These are phyloP conservation scores for Cryphonectria nitschkei DNA, from an alignment of 2,329 filamentous ascomycete species.

Conservation along the genomic window DNA sequence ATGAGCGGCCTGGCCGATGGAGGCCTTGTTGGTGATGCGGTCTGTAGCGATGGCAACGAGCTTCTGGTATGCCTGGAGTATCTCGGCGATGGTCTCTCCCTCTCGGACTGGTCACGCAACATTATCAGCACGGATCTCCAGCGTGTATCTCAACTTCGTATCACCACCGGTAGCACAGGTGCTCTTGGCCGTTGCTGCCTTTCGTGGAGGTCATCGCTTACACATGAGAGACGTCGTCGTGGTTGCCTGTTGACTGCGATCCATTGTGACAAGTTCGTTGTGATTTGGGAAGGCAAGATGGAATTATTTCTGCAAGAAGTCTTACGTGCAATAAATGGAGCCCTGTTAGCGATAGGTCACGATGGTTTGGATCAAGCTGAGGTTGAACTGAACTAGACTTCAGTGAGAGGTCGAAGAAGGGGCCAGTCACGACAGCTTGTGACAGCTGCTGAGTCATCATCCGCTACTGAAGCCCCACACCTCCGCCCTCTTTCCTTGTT, in stretches of 20 bases:
- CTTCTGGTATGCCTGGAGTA: constrained; percentile 49
- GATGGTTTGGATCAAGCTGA: constrained; percentile 1
- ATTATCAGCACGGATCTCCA: constrained; percentile 18
- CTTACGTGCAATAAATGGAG: neutral
- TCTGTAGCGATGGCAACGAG: constrained; percentile 45
- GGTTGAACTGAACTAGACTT: neutral
- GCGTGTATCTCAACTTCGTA: neutral
- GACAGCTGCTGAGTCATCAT: neutral
- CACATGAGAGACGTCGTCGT: constrained; percentile 31
- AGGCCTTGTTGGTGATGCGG: constrained; percentile 40
- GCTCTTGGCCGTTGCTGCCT: neutral
- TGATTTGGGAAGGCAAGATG: neutral
- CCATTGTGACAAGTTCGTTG: constrained; percentile 25
- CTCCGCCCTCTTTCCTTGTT: neutral
- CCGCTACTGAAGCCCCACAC: neutral
- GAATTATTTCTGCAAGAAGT: neutral
- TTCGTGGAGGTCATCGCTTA: constrained; percentile 12
- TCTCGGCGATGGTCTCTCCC: constrained; percentile 47
- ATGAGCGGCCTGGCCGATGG: constrained; percentile 43
- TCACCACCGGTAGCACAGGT: neutral
- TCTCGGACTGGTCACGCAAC: constrained; percentile 45
- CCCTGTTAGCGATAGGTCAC: neutral
- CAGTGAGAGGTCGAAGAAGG: constrained; percentile 8
- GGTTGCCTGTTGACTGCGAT: constrained; percentile 29
- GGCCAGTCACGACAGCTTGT: neutral